phyloP scores from a whole-genome alignment of 2,329 filamentous ascomycete species.

The Paramyrothecium sp. region DNA sequence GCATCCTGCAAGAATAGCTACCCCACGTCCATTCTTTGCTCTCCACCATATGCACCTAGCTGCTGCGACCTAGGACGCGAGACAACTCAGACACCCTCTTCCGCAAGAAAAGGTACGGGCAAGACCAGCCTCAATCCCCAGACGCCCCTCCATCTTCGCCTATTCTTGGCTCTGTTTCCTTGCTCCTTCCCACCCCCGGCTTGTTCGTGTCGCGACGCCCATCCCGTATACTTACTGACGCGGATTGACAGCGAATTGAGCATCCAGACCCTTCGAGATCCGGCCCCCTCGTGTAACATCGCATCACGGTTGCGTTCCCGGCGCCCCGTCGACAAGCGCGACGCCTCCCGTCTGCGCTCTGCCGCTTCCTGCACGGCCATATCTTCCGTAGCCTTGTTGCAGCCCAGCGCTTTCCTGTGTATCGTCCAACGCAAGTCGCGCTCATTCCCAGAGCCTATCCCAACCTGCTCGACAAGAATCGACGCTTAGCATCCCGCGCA shows the following conservation, averaged over 20 bases:
- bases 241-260: neutral
- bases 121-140: conserved; percentile 5
- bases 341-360: neutral
- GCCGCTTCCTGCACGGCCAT: neutral
- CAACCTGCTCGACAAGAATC: neutral
- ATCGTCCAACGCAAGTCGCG: neutral
- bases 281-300: conserved; percentile 2
- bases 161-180: conserved; percentile 2
- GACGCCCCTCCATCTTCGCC: conserved; percentile 8
- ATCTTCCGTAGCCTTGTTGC: neutral
- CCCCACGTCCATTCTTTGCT: conserved; percentile 29
- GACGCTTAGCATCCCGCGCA: neutral
- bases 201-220: neutral
- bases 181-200: neutral
- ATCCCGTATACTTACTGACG: neutral
- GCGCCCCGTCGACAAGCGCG: conserved; percentile 1
- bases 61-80: conserved; percentile 20
- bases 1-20: conserved; percentile 28
- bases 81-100: conserved; percentile 30
- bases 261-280: neutral
- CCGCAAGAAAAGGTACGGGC: neutral
- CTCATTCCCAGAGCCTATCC: neutral
- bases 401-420: neutral
- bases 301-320: conserved; percentile 1
- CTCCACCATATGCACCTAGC: conserved; percentile 24